Percentiles rank a stretch among this genome's conserved stretches.
Evolutionary conservation across 2,329 filamentous ascomycete genomes (phyloP).

Genomic region (Escovopsis weberi): DNA sequence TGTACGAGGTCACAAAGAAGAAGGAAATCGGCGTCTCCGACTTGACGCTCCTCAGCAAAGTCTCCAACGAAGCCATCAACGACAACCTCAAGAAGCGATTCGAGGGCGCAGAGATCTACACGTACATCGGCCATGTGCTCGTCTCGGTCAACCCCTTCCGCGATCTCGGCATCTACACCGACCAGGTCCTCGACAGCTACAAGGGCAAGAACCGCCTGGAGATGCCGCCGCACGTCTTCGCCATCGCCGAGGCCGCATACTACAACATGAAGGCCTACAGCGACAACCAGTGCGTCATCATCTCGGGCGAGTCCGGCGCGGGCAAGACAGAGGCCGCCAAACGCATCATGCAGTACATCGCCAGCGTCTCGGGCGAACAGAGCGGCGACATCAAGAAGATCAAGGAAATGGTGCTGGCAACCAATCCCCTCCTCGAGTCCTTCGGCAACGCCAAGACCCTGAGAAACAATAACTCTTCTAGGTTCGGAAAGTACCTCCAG

Average conservation of each 20-base stretch:
- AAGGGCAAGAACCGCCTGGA: constrained; percentile 94
- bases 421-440: constrained; percentile 90
- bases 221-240: constrained; percentile 90
- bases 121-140: constrained; percentile 98
- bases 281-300: constrained; percentile 98
- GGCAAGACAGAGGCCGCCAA: constrained; percentile 98
- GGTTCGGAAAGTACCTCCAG: constrained; percentile 96
- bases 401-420: constrained; percentile 98
- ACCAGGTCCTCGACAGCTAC: constrained; percentile 84
- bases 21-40: constrained; percentile 98
- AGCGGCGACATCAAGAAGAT: constrained; percentile 86
- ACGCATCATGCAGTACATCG: constrained; percentile 99
- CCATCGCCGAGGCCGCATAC: constrained; percentile 88
- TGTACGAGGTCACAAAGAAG: constrained; percentile 94
- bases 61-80: constrained; percentile 98
- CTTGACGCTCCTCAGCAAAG: constrained; percentile 93
- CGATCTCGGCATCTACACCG: constrained; percentile 96
- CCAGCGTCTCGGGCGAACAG: constrained; percentile 77
- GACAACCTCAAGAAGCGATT: constrained; percentile 98
- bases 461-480: constrained; percentile 96
- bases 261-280: constrained; percentile 99
- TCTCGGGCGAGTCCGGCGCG: constrained; percentile 93
- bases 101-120: constrained; percentile 96
- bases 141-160: constrained; percentile 98
- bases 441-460: constrained; percentile 98